Base-by-base conservation (phyloP, 352 stramenopile genomes). In the Globisporangium megalacanthum region DNA sequence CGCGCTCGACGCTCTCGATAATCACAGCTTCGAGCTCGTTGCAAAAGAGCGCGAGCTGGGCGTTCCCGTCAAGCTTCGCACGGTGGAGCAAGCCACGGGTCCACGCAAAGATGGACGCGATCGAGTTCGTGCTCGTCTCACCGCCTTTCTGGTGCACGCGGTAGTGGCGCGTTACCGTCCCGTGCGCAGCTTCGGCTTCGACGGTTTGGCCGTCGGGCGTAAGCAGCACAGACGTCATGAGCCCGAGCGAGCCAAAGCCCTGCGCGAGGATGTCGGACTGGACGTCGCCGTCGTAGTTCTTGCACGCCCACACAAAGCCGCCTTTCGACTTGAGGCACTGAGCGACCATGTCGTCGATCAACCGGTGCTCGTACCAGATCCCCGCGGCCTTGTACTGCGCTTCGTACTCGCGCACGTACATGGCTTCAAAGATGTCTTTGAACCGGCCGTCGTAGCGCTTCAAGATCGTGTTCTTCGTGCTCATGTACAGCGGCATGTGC, bases 251-350 rank as follows among this genome's bases (percentile, higher is more conserved):
- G 49, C 88, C 88, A 60, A 86, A 96, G 29, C 86, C 88, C 71
- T 96, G 88, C 2, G 88, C 88, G 1, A 96, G 47, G 49, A 92
- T 94, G 62, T 96, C 88, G n/a, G 79, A 93, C 69, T 94, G 83
- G 64, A 96, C 86, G 65, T 96, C 88, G 31, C 86, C 88, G 61
- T 96, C 88, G 67, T 96, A 96, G 75, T 95, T 96, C 80, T 96
- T 96, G 73, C 75, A 89, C 11, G 86, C 86, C 88, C 88, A 96
- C 14, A 96, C 84, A 54, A 96, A 94, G 52, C 87, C 87, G 42
- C 86, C 87, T 29, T 83, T 75, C n/a, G 77, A 90, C 72, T 96
- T 96, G 66, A 96, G 83, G 48, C 68, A 79, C 71, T 95, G 85
- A 29, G 87, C 87, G 36, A 96, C 87, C 86, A 96, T 96, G 68